A percentile compares a stretch with the other conserved stretches of the same genome.
These are phyloP conservation scores for Hypoxylon sp. DNA, from an alignment of 2,329 filamentous ascomycete genomes.

Conservation along the genomic window DNA sequence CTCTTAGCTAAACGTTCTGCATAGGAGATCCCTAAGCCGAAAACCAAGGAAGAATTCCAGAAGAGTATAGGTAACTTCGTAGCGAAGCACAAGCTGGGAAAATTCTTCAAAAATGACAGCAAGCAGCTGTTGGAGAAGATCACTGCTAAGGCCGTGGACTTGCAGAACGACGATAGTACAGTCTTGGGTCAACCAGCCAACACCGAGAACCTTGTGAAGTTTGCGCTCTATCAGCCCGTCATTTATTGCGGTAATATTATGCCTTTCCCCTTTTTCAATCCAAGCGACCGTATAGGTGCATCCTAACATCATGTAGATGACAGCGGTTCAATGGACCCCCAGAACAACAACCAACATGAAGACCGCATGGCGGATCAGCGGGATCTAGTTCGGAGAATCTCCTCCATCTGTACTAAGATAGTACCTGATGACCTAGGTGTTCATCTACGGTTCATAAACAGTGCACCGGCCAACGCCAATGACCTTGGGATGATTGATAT, in stretches of 20 bases:
- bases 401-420: slow-evolving; percentile 34
- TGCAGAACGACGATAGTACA: slow-evolving; percentile 30
- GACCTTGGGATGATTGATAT: slow-evolving; percentile 25
- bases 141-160: slow-evolving; percentile 28
- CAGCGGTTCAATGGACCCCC: slow-evolving; percentile 36
- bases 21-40: slow-evolving; percentile 27
- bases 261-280: no score
- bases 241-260: slow-evolving; percentile 37
- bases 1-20: slow-evolving; percentile 1
- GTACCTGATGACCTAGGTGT: slow-evolving; percentile 41
- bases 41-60: slow-evolving; percentile 35
- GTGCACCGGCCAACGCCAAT: slow-evolving; percentile 4
- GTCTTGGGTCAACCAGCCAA: slow-evolving; percentile 29
- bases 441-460: slow-evolving; percentile 39
- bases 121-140: slow-evolving; percentile 32
- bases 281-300: no score
- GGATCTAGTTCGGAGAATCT: slow-evolving; percentile 31
- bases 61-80: slow-evolving; percentile 35
- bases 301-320: slow-evolving; percentile 33
- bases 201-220: slow-evolving; percentile 34
- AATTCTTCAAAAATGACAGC: slow-evolving; percentile 32
- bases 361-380: slow-evolving; percentile 37
- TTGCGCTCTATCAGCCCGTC: slow-evolving; percentile 39
- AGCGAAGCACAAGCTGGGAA: slow-evolving; percentile 26
- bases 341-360: slow-evolving; percentile 20